These are phyloP conservation scores for Aspergillus sp. DNA, from an alignment of 2,329 filamentous ascomycete species.

Conservation along the genomic window DNA sequence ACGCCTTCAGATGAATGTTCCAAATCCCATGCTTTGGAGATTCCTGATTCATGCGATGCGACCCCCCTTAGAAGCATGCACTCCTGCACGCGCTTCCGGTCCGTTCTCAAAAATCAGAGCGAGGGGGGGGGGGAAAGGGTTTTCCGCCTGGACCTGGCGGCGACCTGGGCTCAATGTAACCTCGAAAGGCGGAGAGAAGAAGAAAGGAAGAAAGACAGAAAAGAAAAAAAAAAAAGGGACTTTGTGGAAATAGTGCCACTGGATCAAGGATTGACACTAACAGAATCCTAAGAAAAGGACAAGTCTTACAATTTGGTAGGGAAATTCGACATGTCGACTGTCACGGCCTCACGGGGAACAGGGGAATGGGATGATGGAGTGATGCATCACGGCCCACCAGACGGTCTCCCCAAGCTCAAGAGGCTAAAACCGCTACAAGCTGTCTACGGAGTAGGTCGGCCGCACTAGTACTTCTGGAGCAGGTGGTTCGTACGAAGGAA, in stretches of 20 bases:
- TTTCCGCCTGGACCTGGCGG: too few relatives aligned
- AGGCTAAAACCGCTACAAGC: neutral
- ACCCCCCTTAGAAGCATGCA: neutral
- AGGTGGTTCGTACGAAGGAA: neutral
- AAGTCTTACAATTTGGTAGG: neutral
- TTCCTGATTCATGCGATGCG: neutral
- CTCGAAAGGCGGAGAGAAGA: too few relatives aligned
- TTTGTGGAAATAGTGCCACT: neutral
- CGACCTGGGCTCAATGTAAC: too few relatives aligned
- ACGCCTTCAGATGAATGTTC: neutral
- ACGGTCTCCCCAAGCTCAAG: neutral
- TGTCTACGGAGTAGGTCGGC: neutral
- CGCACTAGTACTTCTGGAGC: neutral
- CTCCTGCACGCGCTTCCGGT: neutral
- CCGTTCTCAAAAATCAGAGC: neutral
- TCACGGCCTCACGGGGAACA: conserved; percentile 9
- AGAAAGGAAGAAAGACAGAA: neutral
- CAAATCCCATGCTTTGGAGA: neutral
- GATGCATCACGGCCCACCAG: conserved; percentile 9
- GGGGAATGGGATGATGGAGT: neutral
- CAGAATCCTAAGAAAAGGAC: neutral
- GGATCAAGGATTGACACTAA: neutral
- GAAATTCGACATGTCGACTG: conserved; percentile 14
- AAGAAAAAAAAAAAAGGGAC: neutral
- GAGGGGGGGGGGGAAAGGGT: neutral